These are phyloP conservation scores for Corchorus olitorius DNA, from an alignment of 345 rosid genomes.

Conservation along the genomic window DNA sequence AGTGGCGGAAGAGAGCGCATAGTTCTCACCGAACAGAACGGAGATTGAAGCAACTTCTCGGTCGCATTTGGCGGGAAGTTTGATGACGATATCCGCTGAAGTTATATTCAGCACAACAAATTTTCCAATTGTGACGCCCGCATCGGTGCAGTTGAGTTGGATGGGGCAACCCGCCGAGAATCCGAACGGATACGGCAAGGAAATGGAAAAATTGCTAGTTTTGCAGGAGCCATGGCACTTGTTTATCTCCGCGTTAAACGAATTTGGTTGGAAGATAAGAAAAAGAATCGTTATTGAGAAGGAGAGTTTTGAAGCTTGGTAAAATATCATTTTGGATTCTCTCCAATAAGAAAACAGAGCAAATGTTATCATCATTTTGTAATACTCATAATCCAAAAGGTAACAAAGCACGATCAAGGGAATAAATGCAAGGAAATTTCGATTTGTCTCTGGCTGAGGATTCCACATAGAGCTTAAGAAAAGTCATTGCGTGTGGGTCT, in stretches of 20 bases:
- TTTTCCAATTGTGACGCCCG: slow-evolving; percentile 36
- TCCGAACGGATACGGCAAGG: slow-evolving; percentile 71
- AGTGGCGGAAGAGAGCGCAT: slow-evolving; percentile 51
- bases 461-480: too few species aligned
- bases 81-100: slow-evolving; percentile 35
- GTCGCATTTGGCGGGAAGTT: slow-evolving; percentile 46
- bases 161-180: slow-evolving; percentile 56
- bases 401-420: slow-evolving; percentile 1
- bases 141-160: slow-evolving; percentile 36
- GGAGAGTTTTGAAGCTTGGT: slow-evolving; percentile 2
- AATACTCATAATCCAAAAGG: neutral
- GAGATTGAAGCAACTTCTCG: slow-evolving; percentile 35
- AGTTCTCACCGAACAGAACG: slow-evolving; percentile 41
- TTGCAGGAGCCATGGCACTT: slow-evolving; percentile 44
- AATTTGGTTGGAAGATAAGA: slow-evolving; percentile 3
- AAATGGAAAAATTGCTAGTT: slow-evolving; percentile 13
- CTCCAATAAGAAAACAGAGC: slow-evolving; percentile 12
- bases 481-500: too few species aligned
- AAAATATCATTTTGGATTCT: slow-evolving; percentile 26
- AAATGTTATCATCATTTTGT: slow-evolving; percentile 28
- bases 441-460: too few species aligned
- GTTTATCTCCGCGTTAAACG: slow-evolving; percentile 13
- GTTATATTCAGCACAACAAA: slow-evolving; percentile 65
- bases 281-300: slow-evolving; percentile 13
- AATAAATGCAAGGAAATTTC: slow-evolving; percentile 3